These are phyloP conservation scores for Cryptococcus amylolentus DNA, from an alignment of 1,284 basidiomycete species.

Conservation along the genomic window DNA sequence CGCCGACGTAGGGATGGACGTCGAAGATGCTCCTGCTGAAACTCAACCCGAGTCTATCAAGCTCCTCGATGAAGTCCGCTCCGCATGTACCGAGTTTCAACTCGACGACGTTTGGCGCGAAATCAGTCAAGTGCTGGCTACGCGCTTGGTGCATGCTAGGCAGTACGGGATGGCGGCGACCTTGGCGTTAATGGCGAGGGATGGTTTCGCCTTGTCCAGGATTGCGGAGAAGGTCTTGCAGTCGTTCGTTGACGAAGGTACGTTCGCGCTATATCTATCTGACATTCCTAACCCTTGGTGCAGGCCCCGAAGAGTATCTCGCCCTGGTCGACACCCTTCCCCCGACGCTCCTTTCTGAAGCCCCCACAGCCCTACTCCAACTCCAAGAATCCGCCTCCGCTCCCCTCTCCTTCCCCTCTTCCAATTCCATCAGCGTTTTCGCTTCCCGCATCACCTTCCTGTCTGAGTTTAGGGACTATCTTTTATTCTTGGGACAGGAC, in stretches of 20 bases:
- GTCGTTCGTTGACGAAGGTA: constrained; percentile 46
- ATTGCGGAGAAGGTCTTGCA: constrained; percentile 51
- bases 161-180: constrained; percentile 50
- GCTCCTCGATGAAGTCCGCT: constrained; percentile 41
- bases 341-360: constrained; percentile 34
- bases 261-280: constrained; percentile 4
- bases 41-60: constrained; percentile 15
- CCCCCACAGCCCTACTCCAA: constrained; percentile 27
- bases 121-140: constrained; percentile 46
- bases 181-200: constrained; percentile 47
- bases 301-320: constrained; percentile 34
- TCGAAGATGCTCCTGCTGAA: constrained; percentile 12
- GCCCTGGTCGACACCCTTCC: constrained; percentile 35
- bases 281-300: not conserved
- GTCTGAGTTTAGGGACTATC: constrained; percentile 52
- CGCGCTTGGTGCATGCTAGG: constrained; percentile 38
- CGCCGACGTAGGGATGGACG: constrained; percentile 19
- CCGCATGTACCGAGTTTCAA: constrained; percentile 34
- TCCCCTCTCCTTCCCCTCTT: constrained; percentile 6
- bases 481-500: constrained; percentile 45
- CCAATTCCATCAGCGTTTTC: constrained; percentile 28
- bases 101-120: constrained; percentile 44
- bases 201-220: constrained; percentile 44
- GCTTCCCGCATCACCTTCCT: constrained; percentile 51
- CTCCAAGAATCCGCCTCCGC: constrained; percentile 8